phyloP scores from a whole-genome alignment of 2,329 filamentous ascomycete species.

The Trichoderma koningii region DNA sequence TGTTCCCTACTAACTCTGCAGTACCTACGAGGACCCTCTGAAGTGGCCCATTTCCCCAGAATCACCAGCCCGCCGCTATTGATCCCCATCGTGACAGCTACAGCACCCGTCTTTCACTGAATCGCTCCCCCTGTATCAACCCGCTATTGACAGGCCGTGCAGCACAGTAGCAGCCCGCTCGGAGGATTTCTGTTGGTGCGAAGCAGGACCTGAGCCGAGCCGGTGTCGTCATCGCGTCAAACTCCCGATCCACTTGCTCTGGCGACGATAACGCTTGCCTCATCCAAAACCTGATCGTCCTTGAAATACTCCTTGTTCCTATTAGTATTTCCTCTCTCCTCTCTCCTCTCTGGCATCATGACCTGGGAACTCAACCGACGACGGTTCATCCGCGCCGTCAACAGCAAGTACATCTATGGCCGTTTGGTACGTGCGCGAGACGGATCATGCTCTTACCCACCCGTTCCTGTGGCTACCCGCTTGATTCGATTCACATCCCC shows the following conservation, averaged over 20 bases:
- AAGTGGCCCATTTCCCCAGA: not conserved
- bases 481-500: not conserved
- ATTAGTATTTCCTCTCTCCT: too few species aligned
- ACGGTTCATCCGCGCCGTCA: slow-evolving; percentile 65
- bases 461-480: slow-evolving; percentile 9
- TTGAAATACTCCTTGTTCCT: not conserved
- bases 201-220: not conserved
- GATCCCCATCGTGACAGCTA: not conserved
- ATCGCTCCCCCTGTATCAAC: too few species aligned
- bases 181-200: slow-evolving; percentile 20
- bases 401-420: slow-evolving; percentile 68
- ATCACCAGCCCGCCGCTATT: not conserved
- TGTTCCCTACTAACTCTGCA: not conserved
- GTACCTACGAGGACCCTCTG: too few species aligned
- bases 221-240: slow-evolving; percentile 20
- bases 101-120: not conserved
- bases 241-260: slow-evolving; percentile 14
- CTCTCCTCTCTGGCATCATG: slow-evolving; percentile 45
- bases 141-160: not conserved
- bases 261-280: slow-evolving; percentile 6
- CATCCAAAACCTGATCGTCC: not conserved
- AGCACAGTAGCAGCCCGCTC: not conserved
- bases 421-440: slow-evolving; percentile 63
- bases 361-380: slow-evolving; percentile 60
- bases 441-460: not conserved